Base-by-base conservation (phyloP, 805 yeast species). In the Nakazawaea ishiwadae region DNA sequence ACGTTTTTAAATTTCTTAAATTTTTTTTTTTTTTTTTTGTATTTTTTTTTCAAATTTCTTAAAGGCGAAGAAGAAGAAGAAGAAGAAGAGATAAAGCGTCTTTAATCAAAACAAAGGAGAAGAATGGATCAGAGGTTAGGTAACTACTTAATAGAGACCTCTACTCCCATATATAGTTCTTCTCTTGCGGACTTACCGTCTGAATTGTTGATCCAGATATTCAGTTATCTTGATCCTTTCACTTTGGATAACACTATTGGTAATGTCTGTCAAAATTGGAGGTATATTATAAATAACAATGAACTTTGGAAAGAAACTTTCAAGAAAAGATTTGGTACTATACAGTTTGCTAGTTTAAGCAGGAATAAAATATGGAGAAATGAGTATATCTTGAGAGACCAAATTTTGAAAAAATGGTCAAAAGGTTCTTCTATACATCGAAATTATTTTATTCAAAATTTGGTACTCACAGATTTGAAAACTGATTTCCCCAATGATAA, bases 221-320 rank as follows among this genome's bases (percentile, higher is more conserved):
- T 76, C 48, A 56, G 71, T 4, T 56, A 65, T 39, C 62, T 75
- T 6, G 77, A 75, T 40, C 70, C 76, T 3, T 48, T 55, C 3
- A 68, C 75, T 21, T 55, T 76, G 35, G 59, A 59, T 38, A 54
- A 50, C 15, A 29, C 18, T 7, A 50, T 69, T 6, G 60, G 74
- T 6, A 47, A 62, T 16, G 82, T 76, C 5, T 75, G 81, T 47
- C 63, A 58, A 38, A 50, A 59, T 34, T 76, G 82, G 82, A 59
- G 67, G 45, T 46, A 47, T 31, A 65, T 71, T 2, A 62, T 73
- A 2, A 60, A 62, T 40, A 75, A 74, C 49, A 63, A 66, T 42
- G 55, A 60, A 9, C 67, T 74, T 19, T 76, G 81, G 81, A 56
- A 58, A 46, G 63, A 60, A 29, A 66, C 75, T 5, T 75, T 75